Evolutionary conservation across 352 stramenopile species (phyloP), one percentile per base, ranked within the genome.

Genomic region (Thalassiosira allenii): DNA sequence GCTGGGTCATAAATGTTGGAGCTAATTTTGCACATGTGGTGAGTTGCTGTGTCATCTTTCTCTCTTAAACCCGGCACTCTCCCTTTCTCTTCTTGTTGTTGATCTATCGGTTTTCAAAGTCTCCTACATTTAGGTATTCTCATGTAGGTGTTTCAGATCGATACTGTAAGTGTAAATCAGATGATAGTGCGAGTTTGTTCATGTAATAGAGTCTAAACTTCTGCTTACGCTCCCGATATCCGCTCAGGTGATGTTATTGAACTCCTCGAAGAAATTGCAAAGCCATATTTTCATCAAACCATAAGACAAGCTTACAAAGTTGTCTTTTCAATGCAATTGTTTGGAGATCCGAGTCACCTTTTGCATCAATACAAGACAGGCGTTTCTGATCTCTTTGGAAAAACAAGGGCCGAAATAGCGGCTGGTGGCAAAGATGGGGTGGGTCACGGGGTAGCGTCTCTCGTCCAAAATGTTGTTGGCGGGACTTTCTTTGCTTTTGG

Each of bases 11-110:
- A 29, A 89, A 87, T 75, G 78, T 91, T 64, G 84, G 76, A 33
- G 71, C 70, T n/a, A 90, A 83, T 25, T 91, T 91, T 58, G 84
- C 84, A 2, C 84, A 91, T 37, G 80, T 91, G n/a, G n/a, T n/a
- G n/a, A n/a, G n/a, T n/a, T n/a, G n/a, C n/a, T n/a, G n/a, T n/a
- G n/a, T n/a, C n/a, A n/a, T n/a, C n/a, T n/a, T n/a, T n/a, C n/a
- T n/a, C n/a, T n/a, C n/a, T n/a, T n/a, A n/a, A n/a, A n/a, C n/a
- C n/a, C n/a, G n/a, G n/a, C n/a, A n/a, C n/a, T n/a, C n/a, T n/a
- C n/a, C n/a, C n/a, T n/a, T n/a, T n/a, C n/a, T n/a, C n/a, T n/a
- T n/a, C n/a, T n/a, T n/a, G n/a, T n/a, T n/a, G n/a, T n/a, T n/a
- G n/a, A n/a, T n/a, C n/a, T n/a, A n/a, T n/a, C n/a, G n/a, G n/a